Evolutionary conservation across 352 stramenopile species (phyloP).

Genomic region (Hyphochytrium catenoides): DNA sequence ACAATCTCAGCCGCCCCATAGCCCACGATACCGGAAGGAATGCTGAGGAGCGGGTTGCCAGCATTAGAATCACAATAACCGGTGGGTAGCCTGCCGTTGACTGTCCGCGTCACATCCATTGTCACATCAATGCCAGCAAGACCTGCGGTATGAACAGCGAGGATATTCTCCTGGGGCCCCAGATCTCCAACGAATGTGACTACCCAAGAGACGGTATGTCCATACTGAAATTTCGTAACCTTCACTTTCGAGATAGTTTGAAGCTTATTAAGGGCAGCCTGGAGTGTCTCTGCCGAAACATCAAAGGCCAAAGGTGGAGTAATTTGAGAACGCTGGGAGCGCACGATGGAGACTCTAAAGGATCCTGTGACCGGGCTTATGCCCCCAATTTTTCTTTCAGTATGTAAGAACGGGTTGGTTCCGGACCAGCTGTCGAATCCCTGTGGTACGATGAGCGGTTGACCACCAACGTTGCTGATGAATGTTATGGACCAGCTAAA

Average conservation of each 20-base stretch:
- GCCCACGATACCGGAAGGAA: conserved; percentile 13
- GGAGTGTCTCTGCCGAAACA: conserved; percentile 42
- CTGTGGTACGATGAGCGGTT: conserved; percentile 52
- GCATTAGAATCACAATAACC: conserved; percentile 44
- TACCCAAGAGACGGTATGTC: conserved; percentile 84
- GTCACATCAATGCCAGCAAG: conserved; percentile 67
- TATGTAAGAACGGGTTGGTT: conserved; percentile 66
- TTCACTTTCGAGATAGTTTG: conserved; percentile 60
- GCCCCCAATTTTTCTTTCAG: conserved; percentile 46
- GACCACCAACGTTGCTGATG: conserved; percentile 34
- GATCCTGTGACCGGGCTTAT: conserved; percentile 72
- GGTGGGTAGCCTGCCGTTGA: conserved; percentile 31
- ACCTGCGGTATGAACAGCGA: conserved; percentile 67
- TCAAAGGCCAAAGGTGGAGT: conserved; percentile 63
- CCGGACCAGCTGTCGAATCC: conserved; percentile 74
- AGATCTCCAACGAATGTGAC: conserved; percentile 75
- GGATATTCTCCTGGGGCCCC: conserved; percentile 35
- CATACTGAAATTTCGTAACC: conserved; percentile 60
- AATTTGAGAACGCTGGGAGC: conserved; percentile 15
- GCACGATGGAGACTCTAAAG: conserved; percentile 25
- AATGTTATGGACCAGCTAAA: conserved; percentile 55
- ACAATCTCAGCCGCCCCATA: too few species aligned
- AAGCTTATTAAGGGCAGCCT: conserved; percentile 63
- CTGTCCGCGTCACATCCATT: conserved; percentile 37
- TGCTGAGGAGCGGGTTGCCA: conserved; percentile 5